These are phyloP conservation scores for Penicillium sp. DNA, from an alignment of 2,329 filamentous ascomycete genomes.

Conservation along the genomic window DNA sequence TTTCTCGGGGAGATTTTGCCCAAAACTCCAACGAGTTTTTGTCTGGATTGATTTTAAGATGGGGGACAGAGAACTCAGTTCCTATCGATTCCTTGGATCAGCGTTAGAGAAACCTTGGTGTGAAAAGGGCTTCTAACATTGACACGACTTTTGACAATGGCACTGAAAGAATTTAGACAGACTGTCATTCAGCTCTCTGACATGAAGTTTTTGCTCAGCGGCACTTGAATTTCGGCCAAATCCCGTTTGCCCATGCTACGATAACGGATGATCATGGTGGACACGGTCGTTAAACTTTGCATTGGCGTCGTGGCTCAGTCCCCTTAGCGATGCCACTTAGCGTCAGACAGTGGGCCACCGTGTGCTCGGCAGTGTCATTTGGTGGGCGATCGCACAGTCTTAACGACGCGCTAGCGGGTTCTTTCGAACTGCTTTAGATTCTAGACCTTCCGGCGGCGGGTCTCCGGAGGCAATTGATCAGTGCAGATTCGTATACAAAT, in stretches of 20 bases:
- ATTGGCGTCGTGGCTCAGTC: neutral
- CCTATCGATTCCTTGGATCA: neutral
- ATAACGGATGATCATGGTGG: constrained; percentile 1
- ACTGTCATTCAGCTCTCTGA: neutral
- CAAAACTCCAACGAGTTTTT: neutral
- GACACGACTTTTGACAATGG: neutral
- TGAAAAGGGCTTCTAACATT: neutral
- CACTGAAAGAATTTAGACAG: neutral
- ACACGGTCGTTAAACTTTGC: constrained; percentile 9
- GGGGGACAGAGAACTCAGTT: neutral
- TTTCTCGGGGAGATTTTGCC: neutral
- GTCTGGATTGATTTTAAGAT: neutral
- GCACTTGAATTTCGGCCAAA: neutral
- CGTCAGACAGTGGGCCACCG: constrained; percentile 6
- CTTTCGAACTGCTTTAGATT: constrained; percentile 6
- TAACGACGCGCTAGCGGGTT: constrained; percentile 7
- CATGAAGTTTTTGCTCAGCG: neutral
- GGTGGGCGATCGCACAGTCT: constrained; percentile 9
- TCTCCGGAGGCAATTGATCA: neutral
- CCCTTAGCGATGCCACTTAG: neutral
- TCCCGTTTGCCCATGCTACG: neutral
- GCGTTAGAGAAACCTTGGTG: neutral
- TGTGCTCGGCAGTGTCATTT: constrained; percentile 11
- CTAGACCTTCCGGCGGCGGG: constrained; percentile 8
- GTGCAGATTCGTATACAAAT: neutral